Evolutionary conservation across 306 rosid genomes (phyloP).

Genomic region (Bauhinia variegata): DNA sequence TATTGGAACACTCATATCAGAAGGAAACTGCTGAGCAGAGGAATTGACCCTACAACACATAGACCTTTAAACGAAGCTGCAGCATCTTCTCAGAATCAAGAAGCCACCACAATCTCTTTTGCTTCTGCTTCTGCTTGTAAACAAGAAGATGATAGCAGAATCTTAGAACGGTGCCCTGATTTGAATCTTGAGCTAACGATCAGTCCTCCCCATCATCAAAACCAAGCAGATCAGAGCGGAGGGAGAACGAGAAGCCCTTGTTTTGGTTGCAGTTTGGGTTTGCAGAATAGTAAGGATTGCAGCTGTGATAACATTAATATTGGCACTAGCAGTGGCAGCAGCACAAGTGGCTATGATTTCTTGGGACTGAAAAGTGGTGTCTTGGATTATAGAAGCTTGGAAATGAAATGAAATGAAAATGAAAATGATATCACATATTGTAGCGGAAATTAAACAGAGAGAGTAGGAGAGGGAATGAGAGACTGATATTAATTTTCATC

Average conservation of each 20-base stretch:
- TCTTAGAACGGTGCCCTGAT: slow-evolving; percentile 64
- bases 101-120: slow-evolving; percentile 59
- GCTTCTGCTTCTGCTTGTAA: slow-evolving; percentile 46
- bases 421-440: background rate
- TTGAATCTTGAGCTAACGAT: slow-evolving; percentile 86
- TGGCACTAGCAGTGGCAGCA: slow-evolving; percentile 32
- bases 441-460: too few relatives aligned
- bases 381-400: slow-evolving; percentile 84
- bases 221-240: slow-evolving; percentile 40
- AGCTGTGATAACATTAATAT: slow-evolving; percentile 48
- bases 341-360: slow-evolving; percentile 70
- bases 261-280: slow-evolving; percentile 51
- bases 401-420: slow-evolving; percentile 88
- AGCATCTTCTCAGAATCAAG: slow-evolving; percentile 42
- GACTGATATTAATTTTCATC: too few relatives aligned
- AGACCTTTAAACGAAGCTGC: slow-evolving; percentile 56
- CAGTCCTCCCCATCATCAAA: slow-evolving; percentile 75
- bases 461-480: too few relatives aligned
- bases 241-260: slow-evolving; percentile 41
- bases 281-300: slow-evolving; percentile 48
- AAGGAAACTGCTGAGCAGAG: slow-evolving; percentile 90
- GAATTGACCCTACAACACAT: slow-evolving; percentile 93
- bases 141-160: slow-evolving; percentile 51
- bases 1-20: slow-evolving; percentile 98
- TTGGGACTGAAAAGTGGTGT: slow-evolving; percentile 72